Conservation (phyloP, 1,284 basidiomycete genomes). For the Malassezia vespertilionis region DNA sequence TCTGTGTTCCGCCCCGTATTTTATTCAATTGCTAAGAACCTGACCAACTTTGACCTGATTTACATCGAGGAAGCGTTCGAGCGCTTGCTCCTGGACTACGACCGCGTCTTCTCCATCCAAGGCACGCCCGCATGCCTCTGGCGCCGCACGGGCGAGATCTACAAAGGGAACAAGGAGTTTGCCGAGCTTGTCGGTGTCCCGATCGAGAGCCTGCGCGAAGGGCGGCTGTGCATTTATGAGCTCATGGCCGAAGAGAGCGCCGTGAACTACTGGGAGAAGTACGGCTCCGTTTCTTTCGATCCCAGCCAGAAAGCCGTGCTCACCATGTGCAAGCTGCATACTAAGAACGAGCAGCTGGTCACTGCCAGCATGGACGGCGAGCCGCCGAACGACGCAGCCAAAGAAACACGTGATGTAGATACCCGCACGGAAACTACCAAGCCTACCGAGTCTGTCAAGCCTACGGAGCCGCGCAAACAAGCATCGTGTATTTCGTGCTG, state of each 20-base stretch:
- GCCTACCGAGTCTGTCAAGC: too few species aligned
- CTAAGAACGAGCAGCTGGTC: slow-evolving; percentile 24
- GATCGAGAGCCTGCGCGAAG: slow-evolving; percentile 70
- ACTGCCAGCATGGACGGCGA: slow-evolving; percentile 1
- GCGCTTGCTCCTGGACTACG: slow-evolving; percentile 84
- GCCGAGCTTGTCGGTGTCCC: slow-evolving; percentile 74
- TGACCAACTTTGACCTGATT: slow-evolving; percentile 89
- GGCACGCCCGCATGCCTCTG: slow-evolving; percentile 93
- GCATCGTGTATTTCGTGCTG: slow-evolving; percentile 71
- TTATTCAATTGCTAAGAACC: slow-evolving; percentile 60
- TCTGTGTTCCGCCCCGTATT: slow-evolving; percentile 88
- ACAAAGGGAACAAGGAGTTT: slow-evolving; percentile 93
- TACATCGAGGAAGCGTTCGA: slow-evolving; percentile 80
- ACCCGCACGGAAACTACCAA: neutral
- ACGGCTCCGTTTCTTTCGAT: slow-evolving; percentile 59
- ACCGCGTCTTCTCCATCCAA: slow-evolving; percentile 65
- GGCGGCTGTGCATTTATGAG: slow-evolving; percentile 89
- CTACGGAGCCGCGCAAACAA: slow-evolving; percentile 4
- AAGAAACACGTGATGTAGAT: neutral
- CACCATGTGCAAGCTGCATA: slow-evolving; percentile 70
- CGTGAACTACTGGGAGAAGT: slow-evolving; percentile 82
- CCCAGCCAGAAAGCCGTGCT: slow-evolving; percentile 69
- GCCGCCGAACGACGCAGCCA: neutral
- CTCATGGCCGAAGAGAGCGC: slow-evolving; percentile 65
- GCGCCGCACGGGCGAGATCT: slow-evolving; percentile 93